Evolutionary conservation across 768 basidiomycete genomes (phyloP).

Genomic region (Pulveroboletus sp.): DNA sequence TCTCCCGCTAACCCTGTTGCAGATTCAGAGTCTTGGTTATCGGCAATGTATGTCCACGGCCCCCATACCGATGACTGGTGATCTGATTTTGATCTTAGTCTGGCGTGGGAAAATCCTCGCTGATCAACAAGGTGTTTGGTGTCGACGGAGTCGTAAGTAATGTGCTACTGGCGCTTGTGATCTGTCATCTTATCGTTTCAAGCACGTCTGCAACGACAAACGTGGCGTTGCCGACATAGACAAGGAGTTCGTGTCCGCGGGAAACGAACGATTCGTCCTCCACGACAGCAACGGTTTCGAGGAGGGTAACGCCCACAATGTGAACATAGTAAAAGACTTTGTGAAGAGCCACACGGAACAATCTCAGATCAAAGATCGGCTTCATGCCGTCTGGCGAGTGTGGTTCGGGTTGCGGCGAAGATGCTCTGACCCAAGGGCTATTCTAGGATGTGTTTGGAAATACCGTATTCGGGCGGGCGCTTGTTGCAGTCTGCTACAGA

Average conservation of each 20-base stretch:
- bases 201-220: background rate
- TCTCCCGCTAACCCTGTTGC: background rate
- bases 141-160: background rate
- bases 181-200: background rate
- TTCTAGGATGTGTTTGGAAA: background rate
- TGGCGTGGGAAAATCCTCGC: background rate
- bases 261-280: background rate
- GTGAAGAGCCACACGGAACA: background rate
- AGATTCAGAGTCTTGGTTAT: background rate
- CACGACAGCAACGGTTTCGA: background rate
- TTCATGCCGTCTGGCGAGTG: background rate
- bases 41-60: background rate
- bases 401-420: background rate
- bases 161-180: background rate
- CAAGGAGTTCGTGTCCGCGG: background rate
- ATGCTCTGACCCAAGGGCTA: background rate
- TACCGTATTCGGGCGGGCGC: background rate
- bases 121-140: background rate
- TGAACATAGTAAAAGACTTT: background rate
- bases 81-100: background rate
- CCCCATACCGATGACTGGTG: too few species aligned
- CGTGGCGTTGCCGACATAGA: background rate
- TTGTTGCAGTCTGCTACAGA: background rate
- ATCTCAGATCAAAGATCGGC: background rate
- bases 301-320: background rate